These are phyloP conservation scores for Venturiaceae sp. DNA, from an alignment of 2,329 filamentous ascomycete genomes.

Conservation along the genomic window DNA sequence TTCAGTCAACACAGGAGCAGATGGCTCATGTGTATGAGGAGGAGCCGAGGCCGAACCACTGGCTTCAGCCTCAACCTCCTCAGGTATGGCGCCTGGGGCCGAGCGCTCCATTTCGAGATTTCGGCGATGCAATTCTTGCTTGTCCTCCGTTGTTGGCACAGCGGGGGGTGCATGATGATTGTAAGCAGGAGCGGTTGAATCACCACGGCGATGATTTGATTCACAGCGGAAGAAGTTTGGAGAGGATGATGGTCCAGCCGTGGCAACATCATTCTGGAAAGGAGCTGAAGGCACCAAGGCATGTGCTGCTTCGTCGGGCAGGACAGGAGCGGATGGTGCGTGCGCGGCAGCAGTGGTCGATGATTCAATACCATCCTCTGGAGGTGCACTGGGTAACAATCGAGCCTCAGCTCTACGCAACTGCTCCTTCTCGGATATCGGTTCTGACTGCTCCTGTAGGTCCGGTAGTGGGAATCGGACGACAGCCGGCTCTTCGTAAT, in stretches of 20 bases:
- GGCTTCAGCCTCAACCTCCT: conserved; percentile 11
- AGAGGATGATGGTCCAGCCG: conserved; percentile 15
- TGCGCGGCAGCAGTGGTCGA: conserved; percentile 26
- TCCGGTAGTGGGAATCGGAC: neutral
- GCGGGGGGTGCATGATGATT: conserved; percentile 16
- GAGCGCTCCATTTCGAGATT: conserved; percentile 31
- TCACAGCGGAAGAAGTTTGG: neutral
- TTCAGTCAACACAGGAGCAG: conserved; percentile 7
- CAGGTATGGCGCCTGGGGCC: conserved; percentile 21
- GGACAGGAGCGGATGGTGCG: conserved; percentile 22
- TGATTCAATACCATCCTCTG: conserved; percentile 37
- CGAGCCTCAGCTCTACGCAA: conserved; percentile 67
- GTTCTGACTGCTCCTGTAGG: conserved; percentile 40
- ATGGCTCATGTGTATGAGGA: neutral
- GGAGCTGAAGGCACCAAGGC: neutral
- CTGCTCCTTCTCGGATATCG: conserved; percentile 72
- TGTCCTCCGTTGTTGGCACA: conserved; percentile 51
- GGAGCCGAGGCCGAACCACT: neutral
- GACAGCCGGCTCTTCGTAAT: neutral
- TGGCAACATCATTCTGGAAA: neutral
- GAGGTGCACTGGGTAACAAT: conserved; percentile 71
- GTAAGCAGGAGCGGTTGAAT: conserved; percentile 31
- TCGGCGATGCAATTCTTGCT: conserved; percentile 59
- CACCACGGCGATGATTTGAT: conserved; percentile 12
- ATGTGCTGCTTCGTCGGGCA: neutral